A percentile compares a stretch with the other conserved stretches of the same genome.
Evolutionary conservation across 2,329 filamentous ascomycete genomes (phyloP).

Genomic region (Verticillium nonalfalfae): DNA sequence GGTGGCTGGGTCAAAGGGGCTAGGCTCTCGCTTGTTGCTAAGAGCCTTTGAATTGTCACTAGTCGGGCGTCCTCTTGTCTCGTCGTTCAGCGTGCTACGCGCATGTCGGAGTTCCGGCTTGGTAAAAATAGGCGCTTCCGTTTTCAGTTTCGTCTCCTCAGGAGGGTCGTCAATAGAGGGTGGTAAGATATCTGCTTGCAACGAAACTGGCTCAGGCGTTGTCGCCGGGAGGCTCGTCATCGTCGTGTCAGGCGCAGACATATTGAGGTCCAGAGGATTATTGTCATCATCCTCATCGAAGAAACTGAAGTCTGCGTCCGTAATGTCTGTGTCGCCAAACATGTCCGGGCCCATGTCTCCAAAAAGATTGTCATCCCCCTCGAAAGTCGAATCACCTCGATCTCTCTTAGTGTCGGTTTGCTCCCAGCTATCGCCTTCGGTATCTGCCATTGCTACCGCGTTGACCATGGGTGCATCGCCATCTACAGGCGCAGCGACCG

Average conservation of each 20-base stretch:
- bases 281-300: conserved; percentile 59
- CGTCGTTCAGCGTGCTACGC: conserved; percentile 43
- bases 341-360: conserved; percentile 63
- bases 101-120: conserved; percentile 55
- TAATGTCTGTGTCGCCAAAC: conserved; percentile 69
- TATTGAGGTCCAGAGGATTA: conserved; percentile 27
- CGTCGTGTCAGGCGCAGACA: conserved; percentile 21
- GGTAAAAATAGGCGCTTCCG: conserved; percentile 34
- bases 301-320: conserved; percentile 78
- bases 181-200: not conserved
- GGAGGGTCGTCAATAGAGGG: conserved; percentile 5
- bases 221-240: conserved; percentile 2
- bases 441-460: not conserved
- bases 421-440: conserved; percentile 30
- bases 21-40: conserved; percentile 42
- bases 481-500: conserved; percentile 18
- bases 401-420: conserved; percentile 37
- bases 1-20: conserved; percentile 51
- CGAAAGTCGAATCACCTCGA: conserved; percentile 32
- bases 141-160: conserved; percentile 5
- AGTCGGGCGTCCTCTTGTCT: conserved; percentile 21
- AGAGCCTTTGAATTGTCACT: conserved; percentile 1
- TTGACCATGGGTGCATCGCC: conserved; percentile 25
- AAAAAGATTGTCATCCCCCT: conserved; percentile 51
- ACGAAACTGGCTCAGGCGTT: not conserved